Evolutionary conservation across 306 rosid species (phyloP).

Genomic region (Delonix regia): DNA sequence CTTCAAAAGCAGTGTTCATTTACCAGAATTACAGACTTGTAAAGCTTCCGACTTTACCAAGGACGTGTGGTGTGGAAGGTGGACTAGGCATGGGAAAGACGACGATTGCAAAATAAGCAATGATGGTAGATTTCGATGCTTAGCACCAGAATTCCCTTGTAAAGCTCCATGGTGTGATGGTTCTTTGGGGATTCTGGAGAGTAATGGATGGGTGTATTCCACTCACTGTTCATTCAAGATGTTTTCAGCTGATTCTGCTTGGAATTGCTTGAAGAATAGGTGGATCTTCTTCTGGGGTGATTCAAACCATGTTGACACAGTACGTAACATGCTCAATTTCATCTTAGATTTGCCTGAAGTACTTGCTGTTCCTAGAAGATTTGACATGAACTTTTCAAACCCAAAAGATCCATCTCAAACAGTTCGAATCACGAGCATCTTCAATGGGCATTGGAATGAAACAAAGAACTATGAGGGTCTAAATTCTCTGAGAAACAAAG

Average conservation of each 20-base stretch:
- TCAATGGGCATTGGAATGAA: constrained; percentile 98
- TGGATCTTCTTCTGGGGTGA: constrained; percentile 99
- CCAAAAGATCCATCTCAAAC: constrained; percentile 72
- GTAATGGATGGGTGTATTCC: constrained; percentile 99
- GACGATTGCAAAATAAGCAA: constrained; percentile 61
- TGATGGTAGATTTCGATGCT: constrained; percentile 83
- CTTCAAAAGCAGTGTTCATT: constrained; percentile 42
- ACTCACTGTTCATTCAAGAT: constrained; percentile 80
- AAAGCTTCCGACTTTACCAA: constrained; percentile 63
- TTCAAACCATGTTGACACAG: constrained; percentile 94
- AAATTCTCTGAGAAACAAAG: constrained; percentile 77
- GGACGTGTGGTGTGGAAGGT: constrained; percentile 89
- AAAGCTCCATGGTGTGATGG: constrained; percentile 88
- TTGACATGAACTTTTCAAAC: constrained; percentile 81
- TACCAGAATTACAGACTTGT: constrained; percentile 66
- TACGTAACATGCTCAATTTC: constrained; percentile 80
- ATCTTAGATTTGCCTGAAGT: constrained; percentile 75
- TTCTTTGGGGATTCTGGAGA: constrained; percentile 79
- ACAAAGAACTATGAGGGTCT: constrained; percentile 82
- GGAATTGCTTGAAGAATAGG: constrained; percentile 79
- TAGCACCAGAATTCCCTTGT: constrained; percentile 71
- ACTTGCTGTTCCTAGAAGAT: constrained; percentile 75
- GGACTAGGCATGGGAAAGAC: constrained; percentile 91
- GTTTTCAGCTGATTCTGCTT: constrained; percentile 76
- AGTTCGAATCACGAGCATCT: constrained; percentile 88